Evolutionary conservation across 352 stramenopile genomes (phyloP), one percentile per base, ranked within the genome.

Genomic region (Phytophthora europaea): DNA sequence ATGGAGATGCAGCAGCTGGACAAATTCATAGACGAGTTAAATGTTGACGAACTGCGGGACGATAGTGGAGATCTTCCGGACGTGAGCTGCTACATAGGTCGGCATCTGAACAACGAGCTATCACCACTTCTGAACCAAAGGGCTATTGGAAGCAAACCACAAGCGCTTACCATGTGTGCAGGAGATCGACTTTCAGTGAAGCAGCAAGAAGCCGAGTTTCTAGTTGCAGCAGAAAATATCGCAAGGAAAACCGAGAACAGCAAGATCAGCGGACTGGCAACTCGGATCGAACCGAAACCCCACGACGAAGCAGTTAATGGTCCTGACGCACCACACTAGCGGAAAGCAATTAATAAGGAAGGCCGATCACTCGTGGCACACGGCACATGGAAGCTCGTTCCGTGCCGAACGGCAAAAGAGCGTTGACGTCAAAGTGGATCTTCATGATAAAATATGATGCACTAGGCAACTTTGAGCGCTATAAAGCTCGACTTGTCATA

Each of bases 401-500:
- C 3, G 3, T 70, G 22, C 54, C 60, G 1, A 60, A 51, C 20
- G 60, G 54, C 38, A 72, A 72, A 38, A 20, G 51, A n/a, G 65
- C 57, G 15, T 50, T 75, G 9, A 65, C 67, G 6, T 75, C 47
- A 4, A 60, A 58, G 5, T 71, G 68, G 56, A 31, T 75, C 13
- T 75, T 71, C 48, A 67, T 67, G 4, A 43, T 61, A 4, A 70
- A 75, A 12, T 59, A 64, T 7, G 23, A 67, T 54, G 68, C 31
- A 12, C 10, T 51, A 3, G 61, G 67, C 1, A 62, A 53, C 18
- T 18, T 66, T 0, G 55, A 66, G 45, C 33, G 61, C 16, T 67
- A 70, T 20, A 75, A 75, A 31, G 36, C 68, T 0, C 8, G 61
- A 33, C 26, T 75, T 1, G 47, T 75, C 0, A 57, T 75, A 12